Evolutionary conservation across 2,329 filamentous ascomycete genomes (phyloP).

Genomic region (Diaporthe capsici): DNA sequence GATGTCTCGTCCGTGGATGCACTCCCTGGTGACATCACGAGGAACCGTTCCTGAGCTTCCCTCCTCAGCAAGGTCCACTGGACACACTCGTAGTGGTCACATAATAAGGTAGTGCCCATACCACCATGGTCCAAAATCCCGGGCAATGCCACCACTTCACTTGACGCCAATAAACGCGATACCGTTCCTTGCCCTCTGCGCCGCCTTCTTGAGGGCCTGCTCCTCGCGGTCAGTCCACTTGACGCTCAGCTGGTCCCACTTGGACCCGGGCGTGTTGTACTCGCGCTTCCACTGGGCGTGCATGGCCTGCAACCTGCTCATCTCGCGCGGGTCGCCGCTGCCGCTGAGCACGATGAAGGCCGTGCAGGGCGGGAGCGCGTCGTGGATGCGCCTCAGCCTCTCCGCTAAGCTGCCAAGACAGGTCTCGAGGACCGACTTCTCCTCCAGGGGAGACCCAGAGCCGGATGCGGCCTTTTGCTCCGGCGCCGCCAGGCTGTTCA

Average conservation of each 20-base stretch:
- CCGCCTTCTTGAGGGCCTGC: conserved; percentile 71
- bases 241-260: conserved; percentile 77
- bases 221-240: conserved; percentile 78
- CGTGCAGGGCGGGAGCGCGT: conserved; percentile 73
- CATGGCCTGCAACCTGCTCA: conserved; percentile 73
- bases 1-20: not conserved
- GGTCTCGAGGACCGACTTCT: conserved; percentile 56
- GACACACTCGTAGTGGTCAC: not conserved
- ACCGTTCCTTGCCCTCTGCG: conserved; percentile 70
- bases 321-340: conserved; percentile 77
- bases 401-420: conserved; percentile 61
- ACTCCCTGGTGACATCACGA: not conserved
- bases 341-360: conserved; percentile 76
- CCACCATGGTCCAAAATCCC: not conserved
- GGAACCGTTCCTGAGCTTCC: no score
- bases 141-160: conserved; percentile 49
- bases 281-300: conserved; percentile 74
- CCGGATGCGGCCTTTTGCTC: not conserved
- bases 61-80: not conserved
- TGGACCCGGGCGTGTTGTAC: conserved; percentile 73
- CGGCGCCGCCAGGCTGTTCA: conserved; percentile 32
- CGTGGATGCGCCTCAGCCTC: conserved; percentile 69
- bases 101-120: not conserved
- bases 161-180: conserved; percentile 77
- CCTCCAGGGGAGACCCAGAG: not conserved